Conservation (phyloP, 352 stramenopile species). For the Globisporangium nodosum region DNA sequence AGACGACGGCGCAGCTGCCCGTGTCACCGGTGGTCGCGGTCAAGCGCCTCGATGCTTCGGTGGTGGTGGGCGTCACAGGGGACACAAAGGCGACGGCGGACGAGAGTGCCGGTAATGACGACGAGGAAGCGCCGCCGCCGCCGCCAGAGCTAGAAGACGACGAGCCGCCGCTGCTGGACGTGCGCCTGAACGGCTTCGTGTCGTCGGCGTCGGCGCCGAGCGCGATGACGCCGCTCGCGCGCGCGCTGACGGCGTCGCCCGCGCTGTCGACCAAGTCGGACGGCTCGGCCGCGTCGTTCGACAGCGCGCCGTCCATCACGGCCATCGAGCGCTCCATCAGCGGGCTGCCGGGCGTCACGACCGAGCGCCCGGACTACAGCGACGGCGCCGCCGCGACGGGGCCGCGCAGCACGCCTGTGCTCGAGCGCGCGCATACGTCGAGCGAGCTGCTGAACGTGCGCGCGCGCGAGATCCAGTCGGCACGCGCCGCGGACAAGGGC, state of each 20-base stretch:
- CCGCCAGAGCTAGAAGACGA: not conserved
- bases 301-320: constrained; percentile 37
- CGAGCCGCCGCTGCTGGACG: constrained; percentile 2
- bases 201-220: constrained; percentile 26
- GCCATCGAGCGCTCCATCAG: constrained; percentile 30
- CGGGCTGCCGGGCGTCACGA: constrained; percentile 26
- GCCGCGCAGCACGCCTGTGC: constrained; percentile 31
- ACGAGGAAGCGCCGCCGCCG: constrained; percentile 1
- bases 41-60: constrained; percentile 5
- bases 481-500: constrained; percentile 12
- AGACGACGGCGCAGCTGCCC: not conserved
- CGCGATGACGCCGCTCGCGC: constrained; percentile 28
- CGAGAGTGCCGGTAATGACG: not conserved
- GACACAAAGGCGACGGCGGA: not conserved
- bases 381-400: not conserved
- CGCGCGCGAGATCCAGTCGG: constrained; percentile 39
- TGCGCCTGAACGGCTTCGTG: constrained; percentile 18
- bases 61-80: no score
- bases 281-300: constrained; percentile 35
- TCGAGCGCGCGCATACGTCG: constrained; percentile 69
- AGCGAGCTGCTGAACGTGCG: constrained; percentile 63
- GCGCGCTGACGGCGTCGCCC: constrained; percentile 22
- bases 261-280: constrained; percentile 22
- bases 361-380: constrained; percentile 21
- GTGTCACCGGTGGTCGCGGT: constrained; percentile 8